These are phyloP conservation scores for Colletotrichum tofieldiae DNA, from an alignment of 2,329 filamentous ascomycete genomes.

Conservation along the genomic window DNA sequence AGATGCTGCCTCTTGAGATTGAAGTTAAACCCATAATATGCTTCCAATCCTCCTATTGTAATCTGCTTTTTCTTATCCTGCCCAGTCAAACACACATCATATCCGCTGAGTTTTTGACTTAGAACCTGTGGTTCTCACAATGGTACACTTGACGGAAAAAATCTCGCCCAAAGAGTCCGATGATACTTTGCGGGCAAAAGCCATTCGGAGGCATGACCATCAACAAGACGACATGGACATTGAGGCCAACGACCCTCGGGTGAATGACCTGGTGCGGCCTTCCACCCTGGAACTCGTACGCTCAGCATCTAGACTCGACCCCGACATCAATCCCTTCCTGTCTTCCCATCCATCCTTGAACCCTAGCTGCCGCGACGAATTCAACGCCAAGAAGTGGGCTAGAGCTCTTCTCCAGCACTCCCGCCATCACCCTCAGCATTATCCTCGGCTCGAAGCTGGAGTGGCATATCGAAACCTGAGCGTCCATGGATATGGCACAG, in stretches of 20 bases:
- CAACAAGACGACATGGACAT: constrained; percentile 2
- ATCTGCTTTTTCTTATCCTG: too few relatives aligned
- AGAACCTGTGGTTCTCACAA: too few relatives aligned
- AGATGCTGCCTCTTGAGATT: too few relatives aligned
- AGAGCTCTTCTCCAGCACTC: constrained; percentile 61
- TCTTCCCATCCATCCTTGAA: constrained; percentile 55
- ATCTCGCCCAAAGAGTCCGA: constrained; percentile 2
- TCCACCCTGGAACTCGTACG: constrained; percentile 44
- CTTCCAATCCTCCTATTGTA: too few relatives aligned
- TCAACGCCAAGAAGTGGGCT: constrained; percentile 62
- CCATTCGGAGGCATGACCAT: neutral
- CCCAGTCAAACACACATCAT: too few relatives aligned
- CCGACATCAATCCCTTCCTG: constrained; percentile 47
- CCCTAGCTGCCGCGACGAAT: constrained; percentile 59
- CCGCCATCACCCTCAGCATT: constrained; percentile 53
- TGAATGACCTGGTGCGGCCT: constrained; percentile 33
- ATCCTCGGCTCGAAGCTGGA: constrained; percentile 55
- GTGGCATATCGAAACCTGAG: constrained; percentile 57
- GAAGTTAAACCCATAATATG: too few relatives aligned
- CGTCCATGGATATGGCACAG: constrained; percentile 56
- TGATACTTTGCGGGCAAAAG: constrained; percentile 7
- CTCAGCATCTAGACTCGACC: constrained; percentile 30
- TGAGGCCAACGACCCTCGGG: neutral
- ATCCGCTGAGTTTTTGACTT: too few relatives aligned
- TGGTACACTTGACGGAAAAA: too few relatives aligned